phyloP scores from a whole-genome alignment of 768 basidiomycete genomes.

The Tricholoma saponaceum region DNA sequence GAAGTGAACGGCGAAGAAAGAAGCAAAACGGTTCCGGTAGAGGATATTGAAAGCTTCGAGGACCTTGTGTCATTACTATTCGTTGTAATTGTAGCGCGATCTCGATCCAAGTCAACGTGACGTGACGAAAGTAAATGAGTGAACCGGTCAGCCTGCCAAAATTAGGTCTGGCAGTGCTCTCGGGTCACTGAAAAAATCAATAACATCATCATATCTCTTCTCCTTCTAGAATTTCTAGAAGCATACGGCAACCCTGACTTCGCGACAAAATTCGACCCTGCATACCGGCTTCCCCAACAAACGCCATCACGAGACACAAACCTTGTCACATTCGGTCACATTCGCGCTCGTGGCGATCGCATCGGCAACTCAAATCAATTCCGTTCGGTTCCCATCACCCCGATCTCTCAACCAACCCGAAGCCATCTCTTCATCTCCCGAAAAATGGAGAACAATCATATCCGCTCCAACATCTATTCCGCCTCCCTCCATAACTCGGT shows the following conservation, averaged over 20 bases:
- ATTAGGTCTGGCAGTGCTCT: conserved; percentile 1
- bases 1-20: conserved; percentile 5
- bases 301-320: background rate
- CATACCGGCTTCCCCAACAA: conserved; percentile 12
- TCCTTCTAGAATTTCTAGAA: conserved; percentile 30
- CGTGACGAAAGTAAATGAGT: conserved; percentile 10
- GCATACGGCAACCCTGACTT: conserved; percentile 6
- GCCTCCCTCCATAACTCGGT: conserved; percentile 10
- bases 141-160: conserved; percentile 1
- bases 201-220: conserved; percentile 19
- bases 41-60: conserved; percentile 17
- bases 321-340: background rate
- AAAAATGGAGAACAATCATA: conserved; percentile 4
- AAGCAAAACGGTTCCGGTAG: conserved; percentile 19
- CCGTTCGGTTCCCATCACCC: conserved; percentile 7
- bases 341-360: conserved; percentile 6
- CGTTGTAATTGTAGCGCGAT: conserved; percentile 16
- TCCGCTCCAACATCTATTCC: conserved; percentile 5
- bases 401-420: conserved; percentile 8
- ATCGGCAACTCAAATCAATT: conserved; percentile 18
- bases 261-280: conserved; percentile 12
- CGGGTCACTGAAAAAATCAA: conserved; percentile 22
- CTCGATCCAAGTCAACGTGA: conserved; percentile 31
- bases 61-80: conserved; percentile 3
- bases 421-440: conserved; percentile 9